Evolutionary conservation across 1,284 basidiomycete genomes (phyloP), one percentile per base, ranked within the genome.

Genomic region (Cryptococcus sp.): DNA sequence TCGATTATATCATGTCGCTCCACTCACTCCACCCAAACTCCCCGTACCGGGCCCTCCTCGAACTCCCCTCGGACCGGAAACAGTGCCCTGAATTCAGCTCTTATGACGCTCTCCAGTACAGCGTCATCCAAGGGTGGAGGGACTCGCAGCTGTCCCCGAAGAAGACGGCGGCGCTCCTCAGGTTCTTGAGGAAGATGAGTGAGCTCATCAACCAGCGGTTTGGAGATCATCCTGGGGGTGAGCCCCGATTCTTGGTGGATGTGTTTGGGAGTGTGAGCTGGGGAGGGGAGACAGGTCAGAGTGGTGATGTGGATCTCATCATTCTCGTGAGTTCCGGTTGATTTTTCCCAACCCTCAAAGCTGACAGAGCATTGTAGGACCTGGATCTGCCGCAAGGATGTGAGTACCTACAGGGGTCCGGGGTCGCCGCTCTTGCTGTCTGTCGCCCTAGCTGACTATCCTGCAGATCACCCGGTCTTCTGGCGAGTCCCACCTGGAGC

Each of bases 221-320:
- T 44, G 60, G 56, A 4, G 43, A 42, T 52, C 44, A 51, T 43
- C 28, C 28, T 5, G 39, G 4, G 15, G 48, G 38, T 15, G 44
- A 23, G 16, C 20, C 28, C 56, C 50, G 73, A 38, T 72, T 69
- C 54, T 58, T 64, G n/a, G 70, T 78, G 9, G 76, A 78, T 50
- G 70, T 72, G 11, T 77, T 77, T 63, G 76, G 76, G n/a, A 77
- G 75, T 59, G 69, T 74, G 15, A 72, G 71, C 28, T 78, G 76
- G 76, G 74, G 73, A 13, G 76, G 76, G 2, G 64, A 69, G 45
- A 74, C 71, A 0, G 71, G 72, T 4, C 47, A 55, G 24, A 62
- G 64, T 11, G 69, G 68, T 4, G 76, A 78, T 60, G 46, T 78
- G 20, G 76, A 78, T 60, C 48, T 78, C 20, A 69, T 75, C 13